These are phyloP conservation scores for Syzygium oleosum DNA, from an alignment of 345 rosid species.

Conservation along the genomic window DNA sequence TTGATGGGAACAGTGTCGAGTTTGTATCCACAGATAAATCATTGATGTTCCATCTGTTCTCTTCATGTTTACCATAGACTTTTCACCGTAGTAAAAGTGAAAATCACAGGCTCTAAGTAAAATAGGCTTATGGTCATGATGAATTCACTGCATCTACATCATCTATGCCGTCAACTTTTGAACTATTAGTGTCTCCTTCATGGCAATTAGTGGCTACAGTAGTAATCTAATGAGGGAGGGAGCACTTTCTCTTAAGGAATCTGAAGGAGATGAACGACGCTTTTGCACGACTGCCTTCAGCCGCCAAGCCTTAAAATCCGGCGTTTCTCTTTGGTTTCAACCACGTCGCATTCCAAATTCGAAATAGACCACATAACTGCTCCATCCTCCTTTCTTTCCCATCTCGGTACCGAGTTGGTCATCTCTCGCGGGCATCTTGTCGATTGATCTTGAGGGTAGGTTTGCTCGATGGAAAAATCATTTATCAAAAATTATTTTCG, in stretches of 20 bases:
- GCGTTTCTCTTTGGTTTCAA: too few species aligned
- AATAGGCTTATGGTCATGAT: neutral
- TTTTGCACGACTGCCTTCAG: neutral
- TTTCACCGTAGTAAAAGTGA: neutral
- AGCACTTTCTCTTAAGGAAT: neutral
- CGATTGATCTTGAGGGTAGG: neutral
- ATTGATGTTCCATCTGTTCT: neutral
- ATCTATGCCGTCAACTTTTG: neutral
- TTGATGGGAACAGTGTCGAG: neutral
- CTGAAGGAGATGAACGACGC: neutral
- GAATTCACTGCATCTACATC: neutral
- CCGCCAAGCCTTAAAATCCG: neutral
- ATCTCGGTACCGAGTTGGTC: neutral
- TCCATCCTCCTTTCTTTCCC: neutral
- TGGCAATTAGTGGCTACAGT: neutral
- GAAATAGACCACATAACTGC: too few species aligned
- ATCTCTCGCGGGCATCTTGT: neutral
- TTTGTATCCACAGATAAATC: neutral
- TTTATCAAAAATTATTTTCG: neutral
- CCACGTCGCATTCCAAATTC: too few species aligned
- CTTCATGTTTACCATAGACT: neutral
- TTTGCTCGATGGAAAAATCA: neutral
- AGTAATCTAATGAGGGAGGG: neutral
- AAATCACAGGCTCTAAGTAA: neutral
- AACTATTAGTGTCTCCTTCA: neutral